Conservation (phyloP, 2,329 filamentous ascomycete genomes). For the Colletotrichum musicola region DNA sequence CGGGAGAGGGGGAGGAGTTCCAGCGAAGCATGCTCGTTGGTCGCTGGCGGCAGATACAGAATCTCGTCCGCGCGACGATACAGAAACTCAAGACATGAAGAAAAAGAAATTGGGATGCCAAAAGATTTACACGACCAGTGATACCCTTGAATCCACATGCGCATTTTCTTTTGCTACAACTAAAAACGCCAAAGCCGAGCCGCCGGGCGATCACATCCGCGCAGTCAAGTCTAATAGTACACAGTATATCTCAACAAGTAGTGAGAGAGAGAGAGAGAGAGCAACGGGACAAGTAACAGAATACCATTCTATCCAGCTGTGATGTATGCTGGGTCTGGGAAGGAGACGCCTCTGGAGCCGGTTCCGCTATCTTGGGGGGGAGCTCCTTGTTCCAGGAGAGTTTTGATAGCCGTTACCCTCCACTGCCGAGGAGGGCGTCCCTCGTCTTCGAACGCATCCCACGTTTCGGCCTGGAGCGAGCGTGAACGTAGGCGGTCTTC, state of each 20-base stretch:
- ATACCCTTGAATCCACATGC: neutral
- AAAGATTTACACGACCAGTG: neutral
- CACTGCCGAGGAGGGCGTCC: no score
- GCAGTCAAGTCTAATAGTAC: slow-evolving; percentile 35
- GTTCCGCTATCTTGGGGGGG: neutral
- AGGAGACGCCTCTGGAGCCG: neutral
- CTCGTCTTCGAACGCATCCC: no score
- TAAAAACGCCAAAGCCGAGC: slow-evolving; percentile 29
- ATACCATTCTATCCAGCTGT: slow-evolving; percentile 7
- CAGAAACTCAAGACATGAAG: slow-evolving; percentile 39
- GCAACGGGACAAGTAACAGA: neutral
- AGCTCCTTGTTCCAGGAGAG: no score
- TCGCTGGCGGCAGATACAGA: slow-evolving; percentile 59
- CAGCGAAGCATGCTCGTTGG: slow-evolving; percentile 54
- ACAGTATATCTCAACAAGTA: slow-evolving; percentile 12
- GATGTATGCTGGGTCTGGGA: neutral
- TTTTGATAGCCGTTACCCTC: no score
- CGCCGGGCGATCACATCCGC: neutral
- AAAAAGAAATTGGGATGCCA: neutral
- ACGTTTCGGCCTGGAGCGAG: no score
- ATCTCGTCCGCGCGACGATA: slow-evolving; percentile 53
- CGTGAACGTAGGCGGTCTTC: no score
- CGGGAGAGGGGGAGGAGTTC: slow-evolving; percentile 47
- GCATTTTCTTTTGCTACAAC: slow-evolving; percentile 22
- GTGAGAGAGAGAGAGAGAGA: neutral